Percentiles rank a stretch among this genome's conserved stretches.
Conservation (phyloP, 257 asterid species). For the Verbena officinalis region DNA sequence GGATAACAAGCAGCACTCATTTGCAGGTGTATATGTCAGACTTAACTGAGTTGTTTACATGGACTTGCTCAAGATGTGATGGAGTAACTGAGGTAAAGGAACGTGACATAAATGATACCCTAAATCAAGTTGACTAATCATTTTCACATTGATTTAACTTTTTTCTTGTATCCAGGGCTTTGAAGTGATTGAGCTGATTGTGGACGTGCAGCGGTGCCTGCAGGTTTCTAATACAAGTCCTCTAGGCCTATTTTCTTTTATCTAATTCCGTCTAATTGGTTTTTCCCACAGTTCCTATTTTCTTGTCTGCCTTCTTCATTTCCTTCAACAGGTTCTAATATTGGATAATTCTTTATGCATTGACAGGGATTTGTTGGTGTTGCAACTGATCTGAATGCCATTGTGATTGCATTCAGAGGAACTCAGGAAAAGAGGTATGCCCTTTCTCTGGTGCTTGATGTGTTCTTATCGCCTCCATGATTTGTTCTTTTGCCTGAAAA, state of each 20-base stretch:
- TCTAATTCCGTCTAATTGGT: neutral
- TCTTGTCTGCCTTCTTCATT: constrained; percentile 17
- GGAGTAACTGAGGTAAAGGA: constrained; percentile 69
- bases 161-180: constrained; percentile 67
- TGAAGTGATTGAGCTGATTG: constrained; percentile 85
- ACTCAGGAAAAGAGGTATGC: constrained; percentile 86
- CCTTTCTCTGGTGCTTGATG: constrained; percentile 25
- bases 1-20: constrained; percentile 16
- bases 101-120: constrained; percentile 3
- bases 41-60: constrained; percentile 75
- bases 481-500: constrained; percentile 11
- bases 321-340: constrained; percentile 13
- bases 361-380: constrained; percentile 91
- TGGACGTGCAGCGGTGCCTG: constrained; percentile 82
- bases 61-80: constrained; percentile 98
- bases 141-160: constrained; percentile 25
- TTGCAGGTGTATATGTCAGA: constrained; percentile 92
- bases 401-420: constrained; percentile 92
- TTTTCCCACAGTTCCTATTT: neutral
- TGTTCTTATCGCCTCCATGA: constrained; percentile 20
- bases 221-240: constrained; percentile 59
- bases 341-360: constrained; percentile 21
- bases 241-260: constrained; percentile 8
- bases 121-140: constrained; percentile 13
- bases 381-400: constrained; percentile 77